Percentiles rank a stretch among this genome's conserved stretches.
Conservation (phyloP, 1,284 basidiomycete genomes). For the Schizopora paradoxa region DNA sequence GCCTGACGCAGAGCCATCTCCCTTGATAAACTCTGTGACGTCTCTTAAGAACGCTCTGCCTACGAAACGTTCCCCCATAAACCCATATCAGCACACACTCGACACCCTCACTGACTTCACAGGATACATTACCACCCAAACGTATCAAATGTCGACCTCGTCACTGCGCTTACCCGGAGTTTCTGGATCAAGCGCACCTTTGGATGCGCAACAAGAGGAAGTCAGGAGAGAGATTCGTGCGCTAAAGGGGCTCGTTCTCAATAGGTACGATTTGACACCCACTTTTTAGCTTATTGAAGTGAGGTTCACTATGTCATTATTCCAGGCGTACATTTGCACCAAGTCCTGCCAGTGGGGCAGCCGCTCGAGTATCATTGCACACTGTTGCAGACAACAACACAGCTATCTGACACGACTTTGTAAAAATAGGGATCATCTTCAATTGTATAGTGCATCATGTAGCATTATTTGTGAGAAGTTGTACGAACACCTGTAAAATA, state of each 20-base stretch:
- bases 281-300: no score
- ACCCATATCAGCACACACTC: conserved; percentile 45
- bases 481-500: no score
- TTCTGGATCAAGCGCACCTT: conserved; percentile 23
- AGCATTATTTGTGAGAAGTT: no score
- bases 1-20: conserved; percentile 34
- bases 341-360: no score
- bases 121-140: conserved; percentile 59
- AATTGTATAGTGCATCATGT: no score
- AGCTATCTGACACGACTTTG: no score
- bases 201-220: conserved; percentile 51
- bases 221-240: conserved; percentile 58
- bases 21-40: conserved; percentile 42
- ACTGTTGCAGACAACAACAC: no score
- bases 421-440: no score
- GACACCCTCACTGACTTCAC: conserved; percentile 58
- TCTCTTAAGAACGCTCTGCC: conserved; percentile 43
- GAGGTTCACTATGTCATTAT: no score
- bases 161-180: conserved; percentile 24
- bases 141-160: conserved; percentile 38
- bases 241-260: conserved; percentile 62
- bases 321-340: no score
- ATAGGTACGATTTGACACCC: no score
- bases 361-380: no score
- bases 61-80: conserved; percentile 23